Evolutionary conservation across 495 filamentous ascomycete species (phyloP), one percentile per base, ranked within the genome.

Genomic region (Lepraria neglecta): DNA sequence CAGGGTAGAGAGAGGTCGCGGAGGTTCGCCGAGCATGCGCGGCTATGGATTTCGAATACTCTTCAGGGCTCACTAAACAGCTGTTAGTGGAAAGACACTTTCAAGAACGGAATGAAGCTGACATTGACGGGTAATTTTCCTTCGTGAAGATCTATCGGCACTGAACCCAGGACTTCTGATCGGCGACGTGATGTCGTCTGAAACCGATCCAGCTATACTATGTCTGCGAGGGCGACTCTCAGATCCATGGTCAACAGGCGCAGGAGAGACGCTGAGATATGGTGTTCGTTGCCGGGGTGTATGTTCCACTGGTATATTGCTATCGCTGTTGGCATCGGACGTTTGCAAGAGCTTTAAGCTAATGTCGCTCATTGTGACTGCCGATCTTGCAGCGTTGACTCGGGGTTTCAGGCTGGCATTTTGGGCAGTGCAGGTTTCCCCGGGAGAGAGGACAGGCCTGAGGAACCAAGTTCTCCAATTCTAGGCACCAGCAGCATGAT

Each of bases 11-110:
- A 17, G 50, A 53, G 50, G 50, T 30, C 27, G 50, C 30, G 24
- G 24, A 33, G 50, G 50, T 30, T 28, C 27, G 50, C 17, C 24
- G 24, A 33, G 50, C 14, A 24, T 53, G 50, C 14, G 30, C 0
- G 7, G 24, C 24, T 53, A 53, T 53, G 6, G 24, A 24, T 28
- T 53, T 33, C 21, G 50, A 24, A 33, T 53, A 53, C 14, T 53
- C 50, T 33, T 31, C 50, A n/a, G 50, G 50, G 27, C 50, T 53
- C 24, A 53, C 50, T 53, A 28, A 5, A 53, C 24, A n/a, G 15
- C 44, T 19, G 19, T 46, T 19, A 46, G 7, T 10, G 35, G 35
- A 38, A 38, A 10, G 7, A 7, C 9, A 38, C 44, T 46, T 46
- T 46, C 7, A n/a, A n/a, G 44, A 46, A 21, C 19, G 19, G 6